Conservation (phyloP, 768 basidiomycete genomes). For the Trametes maxima region DNA sequence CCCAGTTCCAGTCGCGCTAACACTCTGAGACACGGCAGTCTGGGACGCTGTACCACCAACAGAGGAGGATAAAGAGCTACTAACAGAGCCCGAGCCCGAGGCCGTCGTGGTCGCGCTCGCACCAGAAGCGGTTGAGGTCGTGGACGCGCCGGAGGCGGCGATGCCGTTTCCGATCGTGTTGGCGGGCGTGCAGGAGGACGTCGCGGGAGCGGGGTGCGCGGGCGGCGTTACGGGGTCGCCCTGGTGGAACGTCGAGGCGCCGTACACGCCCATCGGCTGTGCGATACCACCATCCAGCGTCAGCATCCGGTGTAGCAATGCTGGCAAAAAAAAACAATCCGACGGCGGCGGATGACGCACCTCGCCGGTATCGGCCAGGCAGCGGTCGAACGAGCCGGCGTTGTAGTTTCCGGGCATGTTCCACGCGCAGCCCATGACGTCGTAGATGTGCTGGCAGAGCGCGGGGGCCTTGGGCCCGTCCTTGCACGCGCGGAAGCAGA, state of each 20-base stretch:
- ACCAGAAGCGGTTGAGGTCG: neutral
- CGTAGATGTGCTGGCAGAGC: slow-evolving; percentile 64
- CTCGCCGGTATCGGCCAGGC: slow-evolving; percentile 53
- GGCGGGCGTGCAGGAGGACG: slow-evolving; percentile 58
- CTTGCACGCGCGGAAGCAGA: slow-evolving; percentile 76
- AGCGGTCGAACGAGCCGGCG: slow-evolving; percentile 44
- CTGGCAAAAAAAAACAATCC: neutral
- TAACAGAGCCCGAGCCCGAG: neutral
- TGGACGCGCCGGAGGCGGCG: neutral
- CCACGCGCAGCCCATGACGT: slow-evolving; percentile 60
- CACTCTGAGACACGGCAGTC: too few relatives aligned
- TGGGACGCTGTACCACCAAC: too few relatives aligned
- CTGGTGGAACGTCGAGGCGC: slow-evolving; percentile 67
- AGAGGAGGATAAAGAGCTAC: neutral
- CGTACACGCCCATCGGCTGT: slow-evolving; percentile 71
- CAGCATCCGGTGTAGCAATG: neutral
- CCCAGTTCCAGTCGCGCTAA: too few relatives aligned
- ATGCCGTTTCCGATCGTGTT: slow-evolving; percentile 53
- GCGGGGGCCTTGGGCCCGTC: slow-evolving; percentile 49
- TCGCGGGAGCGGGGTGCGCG: slow-evolving; percentile 57
- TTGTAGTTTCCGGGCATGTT: slow-evolving; percentile 58
- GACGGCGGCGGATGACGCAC: slow-evolving; percentile 36
- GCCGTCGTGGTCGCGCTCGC: neutral
- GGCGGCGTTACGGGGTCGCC: slow-evolving; percentile 56
- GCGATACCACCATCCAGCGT: neutral